These are phyloP conservation scores for Hypoxylon sp. DNA, from an alignment of 2,329 filamentous ascomycete genomes.

Conservation along the genomic window DNA sequence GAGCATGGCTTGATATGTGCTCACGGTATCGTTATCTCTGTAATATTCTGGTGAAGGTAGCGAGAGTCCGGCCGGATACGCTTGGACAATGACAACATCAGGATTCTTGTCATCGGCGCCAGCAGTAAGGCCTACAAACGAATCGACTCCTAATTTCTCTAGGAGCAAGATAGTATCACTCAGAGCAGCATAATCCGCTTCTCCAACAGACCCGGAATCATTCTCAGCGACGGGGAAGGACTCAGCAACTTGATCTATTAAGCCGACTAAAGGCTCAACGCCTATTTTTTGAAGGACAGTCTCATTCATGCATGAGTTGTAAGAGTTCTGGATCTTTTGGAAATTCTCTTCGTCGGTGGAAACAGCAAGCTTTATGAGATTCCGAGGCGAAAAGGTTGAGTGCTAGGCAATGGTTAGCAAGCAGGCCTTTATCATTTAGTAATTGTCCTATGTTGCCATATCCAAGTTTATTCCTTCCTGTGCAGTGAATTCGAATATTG, in stretches of 20 bases:
- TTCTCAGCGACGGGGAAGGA: slow-evolving; percentile 59
- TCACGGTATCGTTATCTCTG: slow-evolving; percentile 66
- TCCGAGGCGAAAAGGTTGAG: slow-evolving; percentile 64
- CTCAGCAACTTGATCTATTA: slow-evolving; percentile 68
- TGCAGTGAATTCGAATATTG: background rate
- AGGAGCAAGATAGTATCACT: slow-evolving; percentile 65
- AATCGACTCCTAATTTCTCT: slow-evolving; percentile 61
- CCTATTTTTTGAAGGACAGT: slow-evolving; percentile 69
- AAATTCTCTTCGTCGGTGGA: slow-evolving; percentile 74
- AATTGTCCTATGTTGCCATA: background rate
- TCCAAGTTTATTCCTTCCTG: background rate
- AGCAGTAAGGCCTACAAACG: slow-evolving; percentile 57
- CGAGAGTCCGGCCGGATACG: slow-evolving; percentile 66
- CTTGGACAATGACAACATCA: slow-evolving; percentile 56
- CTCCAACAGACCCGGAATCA: slow-evolving; percentile 43
- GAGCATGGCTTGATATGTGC: slow-evolving; percentile 65
- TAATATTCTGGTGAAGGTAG: slow-evolving; percentile 75
- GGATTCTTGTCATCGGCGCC: slow-evolving; percentile 63
- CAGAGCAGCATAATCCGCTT: slow-evolving; percentile 55
- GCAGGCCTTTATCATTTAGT: background rate
- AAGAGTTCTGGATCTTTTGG: slow-evolving; percentile 74
- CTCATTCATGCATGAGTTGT: slow-evolving; percentile 77
- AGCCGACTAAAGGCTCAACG: slow-evolving; percentile 67
- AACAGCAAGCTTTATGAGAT: slow-evolving; percentile 56
- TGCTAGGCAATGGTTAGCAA: slow-evolving; percentile 57